Base-by-base conservation (phyloP, 148 eudicot genomes). In the Gaultheria prostrata region DNA sequence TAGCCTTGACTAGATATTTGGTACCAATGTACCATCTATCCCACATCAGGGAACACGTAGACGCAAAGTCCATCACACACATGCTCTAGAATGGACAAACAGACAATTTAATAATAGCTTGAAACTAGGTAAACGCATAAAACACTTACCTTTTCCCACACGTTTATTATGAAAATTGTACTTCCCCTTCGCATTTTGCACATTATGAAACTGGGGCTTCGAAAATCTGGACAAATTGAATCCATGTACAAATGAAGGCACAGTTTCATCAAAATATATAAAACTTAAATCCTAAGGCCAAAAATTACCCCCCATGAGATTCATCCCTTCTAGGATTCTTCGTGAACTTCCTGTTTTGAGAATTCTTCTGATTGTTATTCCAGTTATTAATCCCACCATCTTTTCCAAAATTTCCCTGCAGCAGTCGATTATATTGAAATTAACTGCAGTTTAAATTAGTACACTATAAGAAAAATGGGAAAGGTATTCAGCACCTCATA, bases 391-490 rank as follows among this genome's bases (percentile, higher is more conserved):
- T 71, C 56, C 86, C 88, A 76, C 84, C 82, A 72, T 28, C 85
- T 82, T 85, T 89, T 81, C 86, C 87, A 39, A 51, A 74, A 87
- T 88, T 90, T 43, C 88, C 87, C 94, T 92, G 94, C 86, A 85
- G 57, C 32, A 82, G 72, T 59, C 9, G 26, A 84, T 74, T 72
- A 24, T 53, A 32, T 24, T 76, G 35, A 33, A 77, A 76, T 84
- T 73, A 51, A 32, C 71, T 12, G 71, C 17, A 65, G 71, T 65
- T 65, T 26, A 30, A 24, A 28, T 26, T 24, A 46, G 14, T 35
- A 21, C 51, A 32, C 39, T 73, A 72, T 6, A 24, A 21, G n/a
- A 49, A 53, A 46, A 76, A 20, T 32, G 49, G 30, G 33, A 61
- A 24, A 28, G 46, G 63, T 5, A 70, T 35, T 54, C 43, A 51